Evolutionary conservation across 176 grass and related monocot species (phyloP), one percentile per base, ranked within the genome.

Genomic region (Triticum turgidum): DNA sequence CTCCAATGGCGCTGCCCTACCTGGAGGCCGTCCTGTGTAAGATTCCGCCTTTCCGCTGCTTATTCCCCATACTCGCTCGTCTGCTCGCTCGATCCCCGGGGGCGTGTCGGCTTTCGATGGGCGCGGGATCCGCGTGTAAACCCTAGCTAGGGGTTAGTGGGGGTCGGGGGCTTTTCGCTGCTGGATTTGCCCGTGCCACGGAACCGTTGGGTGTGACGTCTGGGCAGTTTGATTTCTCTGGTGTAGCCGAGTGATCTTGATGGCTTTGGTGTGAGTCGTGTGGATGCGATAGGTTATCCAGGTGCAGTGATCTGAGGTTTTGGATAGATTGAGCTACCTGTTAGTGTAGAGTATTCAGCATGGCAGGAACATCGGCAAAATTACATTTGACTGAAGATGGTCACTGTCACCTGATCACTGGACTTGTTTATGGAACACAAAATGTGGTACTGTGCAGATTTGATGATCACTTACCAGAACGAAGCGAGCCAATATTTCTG

Each of bases 1-100:
- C 80, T 77, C 84, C 92, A 84, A 97, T 97, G 95, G 95, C 89
- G 84, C 89, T 97, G 25, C 92, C 94, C 69, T 97, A 94, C 87
- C 85, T 97, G 58, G 94, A 97, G 90, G 88, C 92, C 73, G 94
- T 97, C 56, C 83, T 97, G n/a, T 84, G 94, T 97, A 88, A 86
- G 86, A 81, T 86, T 82, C 64, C 76, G 21, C 80, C 32, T 77
- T 52, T 25, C 66, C 11, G 11, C 56, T 22, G 80, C 29, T 61
- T 73, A 10, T 83, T 73, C 34, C 7, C 7, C n/a, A 56, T 82
- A 27, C 4, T 71, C 9, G 33, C 72, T 64, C 71, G 63, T 5
- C 65, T 29, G 83, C 52, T 76, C 18, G 64, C 44, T 73, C 49
- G 83, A 73, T 78, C 42, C 82, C 14, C 14, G 6, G 37, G 49